These are phyloP conservation scores for Rubus idaeus DNA, from an alignment of 306 rosid genomes.

Conservation along the genomic window DNA sequence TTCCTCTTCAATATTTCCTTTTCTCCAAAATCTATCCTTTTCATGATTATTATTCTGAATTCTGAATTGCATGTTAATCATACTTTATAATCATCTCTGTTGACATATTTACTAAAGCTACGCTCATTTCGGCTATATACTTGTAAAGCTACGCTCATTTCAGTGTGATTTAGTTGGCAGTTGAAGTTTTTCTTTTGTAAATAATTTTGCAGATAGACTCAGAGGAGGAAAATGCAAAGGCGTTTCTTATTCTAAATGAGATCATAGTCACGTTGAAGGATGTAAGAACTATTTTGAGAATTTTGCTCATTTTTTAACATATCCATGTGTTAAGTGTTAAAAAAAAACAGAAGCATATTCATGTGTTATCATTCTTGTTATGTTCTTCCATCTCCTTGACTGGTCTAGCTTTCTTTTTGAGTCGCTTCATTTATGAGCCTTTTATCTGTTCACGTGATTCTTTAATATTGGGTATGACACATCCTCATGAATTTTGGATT, in stretches of 20 bases:
- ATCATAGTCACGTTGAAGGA: conserved; percentile 75
- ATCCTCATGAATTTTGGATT: background rate
- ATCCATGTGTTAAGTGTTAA: background rate
- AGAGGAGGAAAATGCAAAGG: conserved; percentile 68
- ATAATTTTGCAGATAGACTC: conserved; percentile 57
- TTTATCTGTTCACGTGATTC: background rate
- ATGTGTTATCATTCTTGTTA: background rate
- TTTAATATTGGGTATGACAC: background rate
- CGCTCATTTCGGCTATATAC: conserved; percentile 2
- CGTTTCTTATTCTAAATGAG: conserved; percentile 86
- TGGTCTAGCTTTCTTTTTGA: background rate
- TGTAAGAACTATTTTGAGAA: conserved; percentile 45
- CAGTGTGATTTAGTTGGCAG: conserved; percentile 8
- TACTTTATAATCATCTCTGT: background rate
- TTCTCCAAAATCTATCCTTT: background rate
- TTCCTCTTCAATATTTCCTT: background rate
- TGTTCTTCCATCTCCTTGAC: background rate
- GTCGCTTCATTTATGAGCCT: conserved; percentile 1
- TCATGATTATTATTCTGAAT: too few species aligned
- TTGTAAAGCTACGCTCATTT: background rate
- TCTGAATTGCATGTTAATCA: background rate
- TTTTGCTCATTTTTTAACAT: background rate
- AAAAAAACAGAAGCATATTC: background rate
- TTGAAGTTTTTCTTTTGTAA: conserved; percentile 9
- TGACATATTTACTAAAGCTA: conserved; percentile 5